Conservation (phyloP, 805 yeast species). For the Debaryomyces prosopidis region DNA sequence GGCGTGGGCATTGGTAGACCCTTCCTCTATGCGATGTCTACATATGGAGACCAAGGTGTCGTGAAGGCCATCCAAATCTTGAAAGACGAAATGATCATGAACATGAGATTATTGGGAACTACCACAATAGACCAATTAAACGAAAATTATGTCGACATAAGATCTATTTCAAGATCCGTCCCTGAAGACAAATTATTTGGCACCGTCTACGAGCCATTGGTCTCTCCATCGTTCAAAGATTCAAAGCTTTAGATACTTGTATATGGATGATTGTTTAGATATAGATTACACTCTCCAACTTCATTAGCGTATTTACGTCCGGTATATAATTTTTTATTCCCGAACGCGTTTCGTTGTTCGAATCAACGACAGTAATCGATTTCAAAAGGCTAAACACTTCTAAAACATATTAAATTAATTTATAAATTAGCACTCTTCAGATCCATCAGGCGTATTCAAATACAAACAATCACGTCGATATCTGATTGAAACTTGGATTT, state of each 20-base stretch:
- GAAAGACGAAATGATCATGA: conserved; percentile 60
- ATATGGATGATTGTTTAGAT: background rate
- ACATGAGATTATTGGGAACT: conserved; percentile 68
- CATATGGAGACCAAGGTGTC: conserved; percentile 79
- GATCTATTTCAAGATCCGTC: conserved; percentile 44
- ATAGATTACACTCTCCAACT: background rate
- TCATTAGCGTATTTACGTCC: background rate
- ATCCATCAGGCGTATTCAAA: background rate
- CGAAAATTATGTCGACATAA: conserved; percentile 59
- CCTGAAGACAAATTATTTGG: conserved; percentile 59
- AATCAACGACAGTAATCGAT: conserved; percentile 4
- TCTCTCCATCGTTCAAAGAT: conserved; percentile 50
- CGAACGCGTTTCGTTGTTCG: conserved; percentile 10
- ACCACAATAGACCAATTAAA: conserved; percentile 51
- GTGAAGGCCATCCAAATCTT: conserved; percentile 60
- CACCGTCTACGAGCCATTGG: conserved; percentile 57
- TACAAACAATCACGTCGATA: background rate
- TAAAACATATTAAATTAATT: conserved; percentile 1
- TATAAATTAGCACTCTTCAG: background rate
- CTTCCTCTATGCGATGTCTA: conserved; percentile 73
- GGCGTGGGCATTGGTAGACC: conserved; percentile 79
- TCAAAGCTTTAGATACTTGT: conserved; percentile 13
- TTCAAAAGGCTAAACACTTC: background rate
- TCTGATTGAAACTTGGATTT: background rate
- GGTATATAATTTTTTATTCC: background rate